These are phyloP conservation scores for Tuber magnatum DNA, from an alignment of 495 filamentous ascomycete genomes.

Conservation along the genomic window DNA sequence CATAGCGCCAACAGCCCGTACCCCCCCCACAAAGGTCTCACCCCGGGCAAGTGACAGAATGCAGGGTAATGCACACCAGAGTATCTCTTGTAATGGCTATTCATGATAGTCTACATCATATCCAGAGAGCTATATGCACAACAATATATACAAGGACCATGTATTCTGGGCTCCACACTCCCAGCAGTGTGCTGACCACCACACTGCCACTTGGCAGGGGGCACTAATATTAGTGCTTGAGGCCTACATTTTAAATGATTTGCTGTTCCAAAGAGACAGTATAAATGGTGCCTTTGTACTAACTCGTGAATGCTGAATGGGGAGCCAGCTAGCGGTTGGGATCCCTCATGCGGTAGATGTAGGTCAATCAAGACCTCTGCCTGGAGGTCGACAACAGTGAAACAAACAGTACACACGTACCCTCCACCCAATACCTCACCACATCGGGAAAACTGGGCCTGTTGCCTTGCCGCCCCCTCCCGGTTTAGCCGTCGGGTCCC, in stretches of 20 bases:
- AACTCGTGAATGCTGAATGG: background rate
- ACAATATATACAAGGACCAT: too few species aligned
- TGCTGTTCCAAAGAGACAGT: background rate
- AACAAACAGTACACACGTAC: background rate
- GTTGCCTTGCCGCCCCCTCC: background rate
- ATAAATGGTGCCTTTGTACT: background rate
- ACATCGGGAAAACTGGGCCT: background rate
- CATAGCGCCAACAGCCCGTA: too few species aligned
- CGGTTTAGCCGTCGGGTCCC: background rate
- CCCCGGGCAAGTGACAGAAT: too few species aligned
- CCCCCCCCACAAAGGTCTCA: too few species aligned
- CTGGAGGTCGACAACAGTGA: background rate
- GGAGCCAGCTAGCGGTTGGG: background rate
- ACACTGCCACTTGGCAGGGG: too few species aligned
- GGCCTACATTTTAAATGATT: background rate
- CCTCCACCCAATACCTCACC: background rate
- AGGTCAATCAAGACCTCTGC: background rate
- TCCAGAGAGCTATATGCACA: too few species aligned
- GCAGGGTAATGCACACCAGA: too few species aligned
- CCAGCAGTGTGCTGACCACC: too few species aligned
- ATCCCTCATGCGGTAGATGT: background rate
- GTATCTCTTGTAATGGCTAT: too few species aligned
- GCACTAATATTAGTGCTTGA: too few species aligned
- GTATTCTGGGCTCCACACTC: too few species aligned
- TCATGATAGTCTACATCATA: too few species aligned